Percentiles rank a stretch among this genome's conserved stretches.
phyloP scores from a whole-genome alignment of 495 filamentous ascomycete genomes.

The Astrocystis sublimbata region DNA sequence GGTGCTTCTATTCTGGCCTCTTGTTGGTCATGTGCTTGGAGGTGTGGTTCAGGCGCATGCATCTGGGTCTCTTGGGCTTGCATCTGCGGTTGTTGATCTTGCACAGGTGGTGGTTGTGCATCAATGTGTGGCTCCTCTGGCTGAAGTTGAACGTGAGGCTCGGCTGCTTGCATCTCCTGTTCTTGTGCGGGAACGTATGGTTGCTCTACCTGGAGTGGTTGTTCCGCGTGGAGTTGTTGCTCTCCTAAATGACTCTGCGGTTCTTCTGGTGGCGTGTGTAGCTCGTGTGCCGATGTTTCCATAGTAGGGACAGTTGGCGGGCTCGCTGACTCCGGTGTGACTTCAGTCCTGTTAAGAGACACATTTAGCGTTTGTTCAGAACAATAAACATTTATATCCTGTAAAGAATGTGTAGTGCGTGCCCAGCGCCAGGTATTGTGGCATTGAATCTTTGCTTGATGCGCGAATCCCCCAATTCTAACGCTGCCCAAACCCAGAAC shows the following conservation, averaged over 20 bases:
- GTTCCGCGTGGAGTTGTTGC: too few relatives aligned
- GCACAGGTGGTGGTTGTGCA: too few relatives aligned
- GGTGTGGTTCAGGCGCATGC: not conserved
- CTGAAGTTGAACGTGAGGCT: too few relatives aligned
- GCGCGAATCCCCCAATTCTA: not conserved
- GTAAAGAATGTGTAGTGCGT: not conserved
- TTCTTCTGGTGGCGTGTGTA: too few relatives aligned
- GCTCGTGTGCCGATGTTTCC: slow-evolving; percentile 4
- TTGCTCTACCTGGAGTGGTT: too few relatives aligned
- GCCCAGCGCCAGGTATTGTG: not conserved
- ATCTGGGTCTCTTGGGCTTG: not conserved
- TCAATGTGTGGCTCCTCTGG: too few relatives aligned
- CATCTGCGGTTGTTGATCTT: not conserved
- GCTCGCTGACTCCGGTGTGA: slow-evolving; percentile 1
- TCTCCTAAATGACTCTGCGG: too few relatives aligned
- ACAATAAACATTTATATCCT: not conserved
- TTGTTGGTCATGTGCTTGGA: not conserved
- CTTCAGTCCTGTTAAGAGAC: not conserved
- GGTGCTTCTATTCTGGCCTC: not conserved
- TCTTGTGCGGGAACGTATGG: too few relatives aligned
- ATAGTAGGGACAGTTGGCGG: not conserved
- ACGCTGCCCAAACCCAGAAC: slow-evolving; percentile 2
- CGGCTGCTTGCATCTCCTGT: too few relatives aligned
- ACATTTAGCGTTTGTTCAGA: not conserved
- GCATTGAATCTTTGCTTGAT: not conserved